Conservation (phyloP, 257 asterid genomes). For the Galeopsis tetrahit region DNA sequence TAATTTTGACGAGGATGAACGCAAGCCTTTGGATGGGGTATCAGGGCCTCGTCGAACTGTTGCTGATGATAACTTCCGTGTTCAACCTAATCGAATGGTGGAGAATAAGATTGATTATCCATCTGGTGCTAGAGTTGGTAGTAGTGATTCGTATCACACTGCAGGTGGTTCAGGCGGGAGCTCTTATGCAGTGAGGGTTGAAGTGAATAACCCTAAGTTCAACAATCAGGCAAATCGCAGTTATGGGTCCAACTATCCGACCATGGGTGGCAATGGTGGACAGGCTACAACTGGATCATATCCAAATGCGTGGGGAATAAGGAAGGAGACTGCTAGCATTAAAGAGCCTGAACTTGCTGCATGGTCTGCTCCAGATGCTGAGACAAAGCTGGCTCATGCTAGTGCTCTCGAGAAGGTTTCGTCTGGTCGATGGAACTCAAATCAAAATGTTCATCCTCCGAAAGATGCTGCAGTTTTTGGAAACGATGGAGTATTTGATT, state of each 20-base stretch:
- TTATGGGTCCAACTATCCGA: conserved; percentile 49
- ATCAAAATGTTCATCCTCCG: conserved; percentile 50
- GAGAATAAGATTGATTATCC: conserved; percentile 55
- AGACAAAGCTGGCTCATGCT: conserved; percentile 78
- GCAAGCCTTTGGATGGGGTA: conserved; percentile 86
- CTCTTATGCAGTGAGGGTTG: conserved; percentile 65
- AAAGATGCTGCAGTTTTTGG: conserved; percentile 55
- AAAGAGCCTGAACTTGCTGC: conserved; percentile 64
- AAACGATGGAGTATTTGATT: conserved; percentile 41
- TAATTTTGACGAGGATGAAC: conserved; percentile 94
- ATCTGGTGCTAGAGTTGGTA: conserved; percentile 52
- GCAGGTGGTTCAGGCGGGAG: conserved; percentile 49
- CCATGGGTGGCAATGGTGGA: conserved; percentile 51
- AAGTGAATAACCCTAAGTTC: conserved; percentile 48
- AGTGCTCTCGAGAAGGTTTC: conserved; percentile 95
- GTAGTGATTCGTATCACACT: conserved; percentile 51
- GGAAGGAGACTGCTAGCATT: conserved; percentile 57
- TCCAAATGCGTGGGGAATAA: conserved; percentile 88
- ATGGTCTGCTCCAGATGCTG: conserved; percentile 80
- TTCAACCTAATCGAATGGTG: conserved; percentile 44
- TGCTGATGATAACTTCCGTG: conserved; percentile 64
- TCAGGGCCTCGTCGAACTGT: conserved; percentile 80
- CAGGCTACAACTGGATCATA: conserved; percentile 56
- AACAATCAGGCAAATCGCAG: conserved; percentile 45
- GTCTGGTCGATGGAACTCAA: conserved; percentile 92